Percentiles rank a stretch among this genome's conserved stretches.
Conservation (phyloP, 305 asterid species). For the Fraxinus angustifolia region DNA sequence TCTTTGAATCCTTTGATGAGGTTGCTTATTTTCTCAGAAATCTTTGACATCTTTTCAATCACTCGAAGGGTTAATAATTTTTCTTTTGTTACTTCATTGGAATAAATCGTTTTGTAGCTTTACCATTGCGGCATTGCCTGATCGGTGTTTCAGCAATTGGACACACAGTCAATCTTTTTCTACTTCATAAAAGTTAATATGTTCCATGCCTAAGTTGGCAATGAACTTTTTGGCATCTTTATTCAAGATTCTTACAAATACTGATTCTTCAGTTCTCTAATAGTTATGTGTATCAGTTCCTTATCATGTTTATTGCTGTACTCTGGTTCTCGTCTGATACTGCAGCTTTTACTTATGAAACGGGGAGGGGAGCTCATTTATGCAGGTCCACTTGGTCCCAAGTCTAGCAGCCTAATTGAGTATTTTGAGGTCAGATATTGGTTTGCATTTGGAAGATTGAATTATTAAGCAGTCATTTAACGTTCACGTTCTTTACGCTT, state of each 20-base stretch:
- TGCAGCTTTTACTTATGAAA: constrained; percentile 90
- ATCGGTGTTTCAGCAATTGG: background rate
- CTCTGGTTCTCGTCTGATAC: constrained; percentile 25
- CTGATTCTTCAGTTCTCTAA: background rate
- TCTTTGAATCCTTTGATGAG: constrained; percentile 97
- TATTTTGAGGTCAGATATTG: constrained; percentile 69
- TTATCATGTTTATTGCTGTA: constrained; percentile 18
- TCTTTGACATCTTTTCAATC: background rate
- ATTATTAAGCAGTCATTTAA: constrained; percentile 15
- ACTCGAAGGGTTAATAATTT: background rate
- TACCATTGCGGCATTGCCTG: background rate
- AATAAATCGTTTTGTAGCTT: background rate
- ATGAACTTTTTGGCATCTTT: background rate
- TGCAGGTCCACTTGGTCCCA: constrained; percentile 90
- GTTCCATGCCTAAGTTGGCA: constrained; percentile 1
- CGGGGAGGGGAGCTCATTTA: constrained; percentile 94
- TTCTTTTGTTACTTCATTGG: background rate
- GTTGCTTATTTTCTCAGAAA: constrained; percentile 35
- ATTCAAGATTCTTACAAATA: background rate
- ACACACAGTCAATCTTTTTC: background rate
- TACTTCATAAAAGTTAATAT: background rate
- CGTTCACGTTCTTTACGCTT: constrained; percentile 14
- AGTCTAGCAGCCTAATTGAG: constrained; percentile 73
- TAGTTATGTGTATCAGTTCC: background rate
- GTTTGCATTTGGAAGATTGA: constrained; percentile 13